phyloP scores from a whole-genome alignment of 2,329 filamentous ascomycete species.

The Penicillium sp. region DNA sequence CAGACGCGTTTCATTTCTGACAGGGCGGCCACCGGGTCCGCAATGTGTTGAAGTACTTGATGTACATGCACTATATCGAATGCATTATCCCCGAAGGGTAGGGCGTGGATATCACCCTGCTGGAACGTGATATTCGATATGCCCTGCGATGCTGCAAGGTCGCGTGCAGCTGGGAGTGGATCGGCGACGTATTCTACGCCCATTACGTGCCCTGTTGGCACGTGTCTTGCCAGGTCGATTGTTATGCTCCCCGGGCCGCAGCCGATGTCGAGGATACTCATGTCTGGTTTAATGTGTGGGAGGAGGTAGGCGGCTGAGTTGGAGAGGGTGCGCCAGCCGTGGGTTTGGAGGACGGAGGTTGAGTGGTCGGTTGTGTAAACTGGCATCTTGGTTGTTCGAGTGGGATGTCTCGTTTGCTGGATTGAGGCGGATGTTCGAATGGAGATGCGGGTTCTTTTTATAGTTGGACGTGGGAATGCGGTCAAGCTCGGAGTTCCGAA shows the following conservation, averaged over 20 bases:
- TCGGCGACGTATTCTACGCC: conserved; percentile 37
- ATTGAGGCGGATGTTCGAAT: background rate
- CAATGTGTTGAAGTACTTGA: conserved; percentile 58
- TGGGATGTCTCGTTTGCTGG: background rate
- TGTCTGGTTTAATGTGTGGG: conserved; percentile 34
- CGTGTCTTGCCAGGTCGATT: conserved; percentile 38
- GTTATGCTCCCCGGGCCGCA: conserved; percentile 49
- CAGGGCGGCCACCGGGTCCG: conserved; percentile 51
- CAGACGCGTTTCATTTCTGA: conserved; percentile 56
- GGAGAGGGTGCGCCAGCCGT: conserved; percentile 35
- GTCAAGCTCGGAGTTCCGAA: background rate
- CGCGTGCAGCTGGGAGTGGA: conserved; percentile 35
- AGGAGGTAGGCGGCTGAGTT: conserved; percentile 44
- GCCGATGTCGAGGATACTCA: conserved; percentile 46
- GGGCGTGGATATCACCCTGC: conserved; percentile 43
- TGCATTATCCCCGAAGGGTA: conserved; percentile 41
- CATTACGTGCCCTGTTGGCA: conserved; percentile 38
- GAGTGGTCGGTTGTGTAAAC: conserved; percentile 43
- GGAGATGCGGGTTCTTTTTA: background rate
- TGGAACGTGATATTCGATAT: conserved; percentile 38
- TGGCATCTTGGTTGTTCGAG: conserved; percentile 2
- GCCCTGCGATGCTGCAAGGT: conserved; percentile 27
- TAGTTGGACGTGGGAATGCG: background rate
- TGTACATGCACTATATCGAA: conserved; percentile 63
- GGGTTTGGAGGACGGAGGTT: conserved; percentile 35